Conservation (phyloP, 73 alveolate genomes). For the Strombidium stylifer region DNA sequence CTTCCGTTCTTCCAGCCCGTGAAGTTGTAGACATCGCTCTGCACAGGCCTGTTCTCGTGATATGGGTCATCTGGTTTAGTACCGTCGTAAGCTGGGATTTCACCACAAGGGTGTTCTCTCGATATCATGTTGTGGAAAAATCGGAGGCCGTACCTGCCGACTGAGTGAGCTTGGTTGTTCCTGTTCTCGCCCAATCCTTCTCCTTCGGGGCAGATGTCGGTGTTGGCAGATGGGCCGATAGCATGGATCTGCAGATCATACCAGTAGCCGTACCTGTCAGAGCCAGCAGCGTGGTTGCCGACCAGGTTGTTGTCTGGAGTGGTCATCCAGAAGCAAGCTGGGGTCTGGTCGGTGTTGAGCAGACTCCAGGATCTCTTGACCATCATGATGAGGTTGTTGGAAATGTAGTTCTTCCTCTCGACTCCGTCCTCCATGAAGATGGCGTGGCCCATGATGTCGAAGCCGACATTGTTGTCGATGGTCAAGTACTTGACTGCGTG, state of each 20-base stretch:
- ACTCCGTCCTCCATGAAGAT: constrained; percentile 77
- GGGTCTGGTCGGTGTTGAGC: constrained; percentile 70
- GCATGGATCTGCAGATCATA: constrained; percentile 63
- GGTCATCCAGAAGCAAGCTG: constrained; percentile 77
- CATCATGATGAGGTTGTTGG: constrained; percentile 54
- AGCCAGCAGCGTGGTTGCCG: constrained; percentile 86
- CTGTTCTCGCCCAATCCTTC: constrained; percentile 59
- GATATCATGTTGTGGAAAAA: constrained; percentile 62
- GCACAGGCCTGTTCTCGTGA: constrained; percentile 17
- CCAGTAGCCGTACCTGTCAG: constrained; percentile 87
- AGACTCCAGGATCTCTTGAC: constrained; percentile 55
- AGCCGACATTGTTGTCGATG: constrained; percentile 68
- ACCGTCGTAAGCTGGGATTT: background rate
- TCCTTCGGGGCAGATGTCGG: constrained; percentile 74
- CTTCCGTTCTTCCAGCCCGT: constrained; percentile 45
- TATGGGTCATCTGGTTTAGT: constrained; percentile 17
- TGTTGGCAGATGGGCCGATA: constrained; percentile 73
- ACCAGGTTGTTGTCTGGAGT: constrained; percentile 70
- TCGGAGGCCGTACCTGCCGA: constrained; percentile 81
- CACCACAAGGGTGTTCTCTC: constrained; percentile 23
- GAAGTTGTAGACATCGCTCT: constrained; percentile 41
- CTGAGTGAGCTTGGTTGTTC: constrained; percentile 79
- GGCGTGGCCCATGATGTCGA: constrained; percentile 73
- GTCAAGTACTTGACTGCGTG: constrained; percentile 64
- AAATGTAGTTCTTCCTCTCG: constrained; percentile 62